Base-by-base conservation (phyloP, 2,329 filamentous ascomycete genomes). In the Colletotrichum destructivum region DNA sequence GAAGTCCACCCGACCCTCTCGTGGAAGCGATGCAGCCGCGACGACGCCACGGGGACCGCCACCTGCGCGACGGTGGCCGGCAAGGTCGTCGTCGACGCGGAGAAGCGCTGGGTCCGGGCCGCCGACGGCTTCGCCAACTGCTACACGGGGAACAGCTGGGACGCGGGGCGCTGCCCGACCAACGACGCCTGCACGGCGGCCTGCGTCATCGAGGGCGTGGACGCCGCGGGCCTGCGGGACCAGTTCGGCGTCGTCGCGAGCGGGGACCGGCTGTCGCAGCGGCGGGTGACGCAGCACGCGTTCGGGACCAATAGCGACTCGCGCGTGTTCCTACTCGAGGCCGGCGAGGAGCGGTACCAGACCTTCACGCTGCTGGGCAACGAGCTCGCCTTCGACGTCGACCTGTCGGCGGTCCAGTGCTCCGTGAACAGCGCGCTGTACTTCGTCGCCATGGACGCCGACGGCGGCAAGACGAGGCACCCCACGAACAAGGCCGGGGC, bases 381-480 rank as follows among this genome's bases (percentile, higher is more conserved):
- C 76, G 91, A 93, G 79, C 88, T 93, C 77, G 88, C 88, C 46
- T 92, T 93, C 69, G 90, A 92, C 67, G 89, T 92, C 18, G 90
- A 93, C 77, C 85, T 91, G 40, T 91, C 89, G 38, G 86, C 86
- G 67, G 83, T 92, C 35, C 87, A 76, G 44, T 93, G 91, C 75
- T 91, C 91, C 64, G 80, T 93, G 73, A 92, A 93, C 80, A 89
- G 89, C 63, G 90, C 90, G 38, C 80, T 92, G 47, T 92, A 92
- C 81, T 86, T 89, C 60, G 83, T 87, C 18, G 81, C 84, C 72
- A 90, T 90, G 88, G 85, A 88, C 9, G 80, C 82, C 31, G 85
- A 88, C 65, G 87, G 87, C 70, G 87, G 87, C 35, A 76, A 82
- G 77, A 74, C 75, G 76, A 84, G 82, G 74, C 85, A 83, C 75